Evolutionary conservation across 2,329 filamentous ascomycete genomes (phyloP).

Genomic region (Talaromyces piceae): DNA sequence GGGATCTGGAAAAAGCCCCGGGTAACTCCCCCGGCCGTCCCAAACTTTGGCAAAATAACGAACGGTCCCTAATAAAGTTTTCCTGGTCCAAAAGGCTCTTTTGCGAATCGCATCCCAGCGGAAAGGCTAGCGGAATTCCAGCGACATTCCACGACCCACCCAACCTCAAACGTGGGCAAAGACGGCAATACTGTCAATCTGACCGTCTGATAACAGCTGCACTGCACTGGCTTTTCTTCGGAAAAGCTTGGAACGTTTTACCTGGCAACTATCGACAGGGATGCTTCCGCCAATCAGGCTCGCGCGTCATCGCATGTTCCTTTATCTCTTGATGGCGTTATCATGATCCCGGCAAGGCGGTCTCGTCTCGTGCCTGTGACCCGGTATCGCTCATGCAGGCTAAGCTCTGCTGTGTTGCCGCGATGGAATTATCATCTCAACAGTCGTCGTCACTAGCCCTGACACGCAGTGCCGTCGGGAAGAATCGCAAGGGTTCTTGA

Average conservation of each 20-base stretch:
- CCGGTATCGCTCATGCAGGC: not conserved
- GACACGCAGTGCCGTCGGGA: conserved; percentile 4
- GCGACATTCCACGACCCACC: not conserved
- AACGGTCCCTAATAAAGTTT: not conserved
- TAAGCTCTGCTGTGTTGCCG: not conserved
- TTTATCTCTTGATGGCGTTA: conserved; percentile 9
- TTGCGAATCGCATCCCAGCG: not conserved
- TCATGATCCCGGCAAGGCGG: conserved; percentile 1
- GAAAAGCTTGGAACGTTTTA: not conserved
- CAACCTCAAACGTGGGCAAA: not conserved
- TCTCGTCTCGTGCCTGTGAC: not conserved
- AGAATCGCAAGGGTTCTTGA: conserved; percentile 7
- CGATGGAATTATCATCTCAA: not conserved
- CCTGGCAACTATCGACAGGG: conserved; percentile 9
- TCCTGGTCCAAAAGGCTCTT: not conserved
- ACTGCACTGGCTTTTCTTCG: not conserved
- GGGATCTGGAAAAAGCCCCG: not conserved
- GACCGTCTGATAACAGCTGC: not conserved
- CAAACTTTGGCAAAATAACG: conserved; percentile 4
- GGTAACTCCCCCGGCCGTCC: conserved; percentile 11
- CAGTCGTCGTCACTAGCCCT: conserved; percentile 4
- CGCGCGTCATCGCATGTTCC: conserved; percentile 6
- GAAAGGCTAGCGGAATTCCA: not conserved
- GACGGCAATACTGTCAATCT: not conserved
- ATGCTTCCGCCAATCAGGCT: conserved; percentile 8